phyloP scores from a whole-genome alignment of 208 protist genomes.

The Cochliopodium minus region DNA sequence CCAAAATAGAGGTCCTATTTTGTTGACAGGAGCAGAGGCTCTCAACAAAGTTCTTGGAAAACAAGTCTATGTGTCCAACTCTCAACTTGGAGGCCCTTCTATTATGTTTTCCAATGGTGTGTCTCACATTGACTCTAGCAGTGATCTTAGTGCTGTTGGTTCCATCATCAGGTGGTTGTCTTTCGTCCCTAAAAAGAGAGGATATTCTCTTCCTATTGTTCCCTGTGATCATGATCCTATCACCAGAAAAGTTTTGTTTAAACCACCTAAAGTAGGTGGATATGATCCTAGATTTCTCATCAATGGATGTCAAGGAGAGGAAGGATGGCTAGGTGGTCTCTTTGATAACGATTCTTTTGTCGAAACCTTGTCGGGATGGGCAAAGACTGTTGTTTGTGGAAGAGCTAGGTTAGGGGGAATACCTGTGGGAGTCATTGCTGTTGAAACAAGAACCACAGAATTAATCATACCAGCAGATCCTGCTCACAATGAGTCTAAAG shows the following conservation, averaged over 20 bases:
- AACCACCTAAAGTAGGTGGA: background rate
- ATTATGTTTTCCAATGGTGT: constrained; percentile 91
- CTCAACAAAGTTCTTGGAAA: constrained; percentile 75
- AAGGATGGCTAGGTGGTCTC: constrained; percentile 30
- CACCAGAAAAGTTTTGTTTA: constrained; percentile 31
- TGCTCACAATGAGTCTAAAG: constrained; percentile 58
- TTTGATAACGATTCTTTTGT: constrained; percentile 69
- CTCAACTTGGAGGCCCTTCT: constrained; percentile 82
- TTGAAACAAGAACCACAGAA: constrained; percentile 82
- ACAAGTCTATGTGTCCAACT: constrained; percentile 85
- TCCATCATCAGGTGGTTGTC: constrained; percentile 60
- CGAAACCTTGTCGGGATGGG: constrained; percentile 79
- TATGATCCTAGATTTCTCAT: background rate
- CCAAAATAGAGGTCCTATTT: constrained; percentile 71
- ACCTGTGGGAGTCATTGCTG: constrained; percentile 84
- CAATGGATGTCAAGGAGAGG: background rate
- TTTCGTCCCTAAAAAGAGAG: constrained; percentile 51
- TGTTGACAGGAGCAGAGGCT: constrained; percentile 76
- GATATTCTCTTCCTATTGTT: constrained; percentile 2
- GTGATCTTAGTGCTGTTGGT: constrained; percentile 54
- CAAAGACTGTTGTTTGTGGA: constrained; percentile 79
- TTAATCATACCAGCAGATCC: constrained; percentile 77
- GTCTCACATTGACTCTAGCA: constrained; percentile 55
- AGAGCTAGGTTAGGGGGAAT: constrained; percentile 86
- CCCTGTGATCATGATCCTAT: constrained; percentile 29